Conservation (phyloP, 164 flowering plant species). For the Cinnamomum micranthum region DNA sequence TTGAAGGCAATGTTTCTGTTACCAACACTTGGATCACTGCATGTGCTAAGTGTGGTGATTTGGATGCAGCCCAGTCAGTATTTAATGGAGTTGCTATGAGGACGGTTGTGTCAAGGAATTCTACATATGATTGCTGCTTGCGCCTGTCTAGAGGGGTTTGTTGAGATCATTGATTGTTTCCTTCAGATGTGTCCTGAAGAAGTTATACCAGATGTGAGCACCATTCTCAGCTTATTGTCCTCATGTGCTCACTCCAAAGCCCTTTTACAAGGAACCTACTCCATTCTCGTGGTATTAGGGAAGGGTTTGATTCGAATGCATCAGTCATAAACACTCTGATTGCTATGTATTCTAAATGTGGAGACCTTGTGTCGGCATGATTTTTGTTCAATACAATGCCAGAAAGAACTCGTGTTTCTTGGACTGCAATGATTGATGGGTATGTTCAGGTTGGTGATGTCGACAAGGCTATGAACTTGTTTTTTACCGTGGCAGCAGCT, state of each 20-base stretch:
- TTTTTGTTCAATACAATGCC: constrained; percentile 40
- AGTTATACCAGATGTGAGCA: constrained; percentile 42
- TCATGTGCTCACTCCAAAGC: constrained; percentile 29
- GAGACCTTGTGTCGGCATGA: constrained; percentile 36
- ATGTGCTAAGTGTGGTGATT: constrained; percentile 50
- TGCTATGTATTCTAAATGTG: constrained; percentile 61
- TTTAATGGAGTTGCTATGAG: constrained; percentile 28
- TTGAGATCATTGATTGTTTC: constrained; percentile 28
- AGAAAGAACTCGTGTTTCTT: constrained; percentile 47
- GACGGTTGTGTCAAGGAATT: constrained; percentile 61
- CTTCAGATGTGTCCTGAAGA: constrained; percentile 32
- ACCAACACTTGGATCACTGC: constrained; percentile 56
- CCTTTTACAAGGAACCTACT: constrained; percentile 30
- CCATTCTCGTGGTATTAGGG: constrained; percentile 41
- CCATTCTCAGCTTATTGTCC: constrained; percentile 47
- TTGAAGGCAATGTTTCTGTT: constrained; percentile 37
- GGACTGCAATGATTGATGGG: constrained; percentile 60
- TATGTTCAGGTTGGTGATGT: constrained; percentile 49
- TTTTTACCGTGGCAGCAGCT: constrained; percentile 40
- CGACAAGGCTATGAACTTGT: constrained; percentile 42
- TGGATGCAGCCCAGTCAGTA: constrained; percentile 36
- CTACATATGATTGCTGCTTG: constrained; percentile 39
- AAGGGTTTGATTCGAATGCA: constrained; percentile 37
- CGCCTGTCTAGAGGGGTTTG: constrained; percentile 17
- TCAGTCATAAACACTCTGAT: constrained; percentile 44